These are phyloP conservation scores for Diaporthe citrichinensis DNA, from an alignment of 2,329 filamentous ascomycete species.

Conservation along the genomic window DNA sequence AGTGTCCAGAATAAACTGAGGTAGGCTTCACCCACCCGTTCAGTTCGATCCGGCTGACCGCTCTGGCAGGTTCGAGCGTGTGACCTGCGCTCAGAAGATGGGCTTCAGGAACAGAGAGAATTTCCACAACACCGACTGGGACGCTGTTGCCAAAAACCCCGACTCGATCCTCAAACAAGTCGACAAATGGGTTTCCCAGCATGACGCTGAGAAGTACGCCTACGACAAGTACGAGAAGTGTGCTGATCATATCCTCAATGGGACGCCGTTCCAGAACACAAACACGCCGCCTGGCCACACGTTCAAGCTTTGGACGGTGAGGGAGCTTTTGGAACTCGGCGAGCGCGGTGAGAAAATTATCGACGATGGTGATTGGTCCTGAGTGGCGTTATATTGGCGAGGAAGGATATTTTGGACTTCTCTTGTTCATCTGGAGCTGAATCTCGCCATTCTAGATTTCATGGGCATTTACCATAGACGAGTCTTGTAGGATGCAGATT, in stretches of 20 bases:
- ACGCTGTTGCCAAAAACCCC: neutral
- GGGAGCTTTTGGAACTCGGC: neutral
- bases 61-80: neutral
- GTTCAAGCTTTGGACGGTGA: slow-evolving; percentile 21
- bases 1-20: neutral
- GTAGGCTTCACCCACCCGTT: neutral
- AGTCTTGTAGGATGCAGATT: neutral
- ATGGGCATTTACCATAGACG: no score
- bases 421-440: no score
- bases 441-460: no score
- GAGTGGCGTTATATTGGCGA: neutral
- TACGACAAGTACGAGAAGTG: neutral
- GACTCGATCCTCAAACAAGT: neutral
- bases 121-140: neutral
- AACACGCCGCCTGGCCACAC: slow-evolving; percentile 11
- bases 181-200: neutral
- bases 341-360: neutral
- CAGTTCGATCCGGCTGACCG: neutral
- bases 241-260: neutral
- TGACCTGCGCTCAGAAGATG: neutral
- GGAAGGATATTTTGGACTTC: neutral
- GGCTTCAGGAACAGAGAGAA: neutral
- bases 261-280: slow-evolving; percentile 6
- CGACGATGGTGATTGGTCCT: neutral
- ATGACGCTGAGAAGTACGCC: neutral